A percentile compares a stretch with the other conserved stretches of the same genome.
Conservation (phyloP, 2,329 filamentous ascomycete species). For the Calonectria leucothoes region DNA sequence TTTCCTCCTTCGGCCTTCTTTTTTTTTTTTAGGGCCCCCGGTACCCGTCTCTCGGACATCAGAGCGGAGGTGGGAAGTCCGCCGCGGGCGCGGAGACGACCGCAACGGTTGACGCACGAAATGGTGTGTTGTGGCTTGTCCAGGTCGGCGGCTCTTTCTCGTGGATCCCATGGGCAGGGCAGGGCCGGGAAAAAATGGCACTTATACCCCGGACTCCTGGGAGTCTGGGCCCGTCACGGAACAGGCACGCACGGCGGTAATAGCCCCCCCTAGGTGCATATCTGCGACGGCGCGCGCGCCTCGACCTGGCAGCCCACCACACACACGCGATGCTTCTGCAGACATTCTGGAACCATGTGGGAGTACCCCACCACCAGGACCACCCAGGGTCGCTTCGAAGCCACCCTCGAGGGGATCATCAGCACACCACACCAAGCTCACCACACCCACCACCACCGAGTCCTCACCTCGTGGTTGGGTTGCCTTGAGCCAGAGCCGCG, state of each 20-base stretch:
- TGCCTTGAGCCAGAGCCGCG: background rate
- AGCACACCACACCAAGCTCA: constrained; percentile 6
- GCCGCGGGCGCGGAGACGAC: constrained; percentile 28
- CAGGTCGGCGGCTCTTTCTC: constrained; percentile 32
- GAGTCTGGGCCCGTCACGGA: constrained; percentile 22
- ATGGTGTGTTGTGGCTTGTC: constrained; percentile 28
- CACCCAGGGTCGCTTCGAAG: constrained; percentile 7
- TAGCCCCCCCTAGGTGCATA: constrained; percentile 17
- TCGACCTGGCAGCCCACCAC: constrained; percentile 7
- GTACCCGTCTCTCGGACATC: constrained; percentile 9
- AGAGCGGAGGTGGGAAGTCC: constrained; percentile 30
- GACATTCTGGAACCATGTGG: constrained; percentile 41
- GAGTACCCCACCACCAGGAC: constrained; percentile 32
- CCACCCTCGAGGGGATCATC: constrained; percentile 6
- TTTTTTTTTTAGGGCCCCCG: background rate
- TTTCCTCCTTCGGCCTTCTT: background rate
- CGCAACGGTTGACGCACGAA: constrained; percentile 22
- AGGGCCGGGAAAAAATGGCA: constrained; percentile 22
- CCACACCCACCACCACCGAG: constrained; percentile 15
- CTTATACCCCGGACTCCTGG: constrained; percentile 29
- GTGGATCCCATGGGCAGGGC: constrained; percentile 21
- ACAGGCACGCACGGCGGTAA: constrained; percentile 26
- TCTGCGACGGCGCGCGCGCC: constrained; percentile 21
- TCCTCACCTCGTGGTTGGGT: constrained; percentile 15
- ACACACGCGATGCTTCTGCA: constrained; percentile 27